Percentiles rank a stretch among this genome's conserved stretches.
Conservation (phyloP, 2,329 filamentous ascomycete species). For the Tolypocladium nubicola region DNA sequence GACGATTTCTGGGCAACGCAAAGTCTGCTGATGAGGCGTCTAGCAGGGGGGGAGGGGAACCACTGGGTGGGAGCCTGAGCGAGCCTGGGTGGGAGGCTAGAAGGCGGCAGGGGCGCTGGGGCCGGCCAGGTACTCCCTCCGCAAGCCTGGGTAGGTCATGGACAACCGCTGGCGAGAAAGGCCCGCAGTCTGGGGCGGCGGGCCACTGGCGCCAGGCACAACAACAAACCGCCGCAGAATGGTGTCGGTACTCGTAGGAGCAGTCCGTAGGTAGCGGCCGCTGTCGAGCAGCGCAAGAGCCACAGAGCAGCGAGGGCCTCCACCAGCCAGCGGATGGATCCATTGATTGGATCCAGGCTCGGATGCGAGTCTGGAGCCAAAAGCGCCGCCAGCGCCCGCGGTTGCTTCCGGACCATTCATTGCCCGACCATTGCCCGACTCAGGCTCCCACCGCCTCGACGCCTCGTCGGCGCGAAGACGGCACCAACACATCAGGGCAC, state of each 20-base stretch:
- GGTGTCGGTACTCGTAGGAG: too few species aligned
- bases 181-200: background rate
- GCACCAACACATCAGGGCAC: background rate
- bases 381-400: background rate
- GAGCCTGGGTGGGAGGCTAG: background rate
- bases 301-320: background rate
- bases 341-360: background rate
- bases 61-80: background rate
- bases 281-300: background rate
- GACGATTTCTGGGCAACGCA: conserved; percentile 7
- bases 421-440: background rate
- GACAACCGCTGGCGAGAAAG: background rate
- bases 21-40: conserved; percentile 10
- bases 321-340: background rate
- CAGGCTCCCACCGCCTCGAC: background rate
- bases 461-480: background rate
- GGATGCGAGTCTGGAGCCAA: background rate
- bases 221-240: background rate
- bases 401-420: background rate
- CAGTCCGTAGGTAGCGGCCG: background rate
- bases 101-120: conserved; percentile 2
- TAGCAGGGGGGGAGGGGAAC: conserved; percentile 4
- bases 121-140: background rate
- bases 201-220: background rate
- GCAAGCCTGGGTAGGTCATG: background rate